These are phyloP conservation scores for Dryadomyces quercus-mongolicae DNA, from an alignment of 2,329 filamentous ascomycete species.

Conservation along the genomic window DNA sequence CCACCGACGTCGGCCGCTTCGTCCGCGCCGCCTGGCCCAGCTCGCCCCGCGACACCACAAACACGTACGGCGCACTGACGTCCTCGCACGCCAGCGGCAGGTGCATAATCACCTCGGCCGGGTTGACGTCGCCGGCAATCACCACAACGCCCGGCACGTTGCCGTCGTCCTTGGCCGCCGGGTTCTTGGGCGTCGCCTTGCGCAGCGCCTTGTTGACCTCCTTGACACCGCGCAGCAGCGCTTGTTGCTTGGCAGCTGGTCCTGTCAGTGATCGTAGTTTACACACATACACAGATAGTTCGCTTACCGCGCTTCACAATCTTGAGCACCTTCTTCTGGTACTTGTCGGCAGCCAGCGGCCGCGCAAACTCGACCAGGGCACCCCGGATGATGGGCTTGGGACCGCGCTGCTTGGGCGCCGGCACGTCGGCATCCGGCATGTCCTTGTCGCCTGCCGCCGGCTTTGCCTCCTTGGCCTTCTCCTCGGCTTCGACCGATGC, in stretches of 20 bases:
- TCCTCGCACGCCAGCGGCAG: slow-evolving; percentile 97
- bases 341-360: slow-evolving; percentile 71
- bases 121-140: slow-evolving; percentile 93
- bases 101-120: slow-evolving; percentile 97
- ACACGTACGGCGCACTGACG: slow-evolving; percentile 94
- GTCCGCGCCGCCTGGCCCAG: slow-evolving; percentile 87
- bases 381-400: slow-evolving; percentile 24
- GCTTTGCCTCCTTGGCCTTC: slow-evolving; percentile 10
- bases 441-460: slow-evolving; percentile 29
- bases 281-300: too few species aligned
- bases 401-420: slow-evolving; percentile 20
- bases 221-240: slow-evolving; percentile 95
- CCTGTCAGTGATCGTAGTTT: too few species aligned
- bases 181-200: slow-evolving; percentile 67
- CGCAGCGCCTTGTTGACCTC: slow-evolving; percentile 97
- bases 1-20: slow-evolving; percentile 91
- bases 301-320: slow-evolving; percentile 45
- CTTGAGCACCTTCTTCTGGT: slow-evolving; percentile 55
- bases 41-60: slow-evolving; percentile 83
- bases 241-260: slow-evolving; percentile 84
- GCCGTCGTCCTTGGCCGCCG: slow-evolving; percentile 32
- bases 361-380: slow-evolving; percentile 69
- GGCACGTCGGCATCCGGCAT: slow-evolving; percentile 32
- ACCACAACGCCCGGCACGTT: slow-evolving; percentile 64
- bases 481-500: slow-evolving; percentile 24